Conservation (phyloP, 441 rosid species). For the Pelargonium myrrhifolium region DNA sequence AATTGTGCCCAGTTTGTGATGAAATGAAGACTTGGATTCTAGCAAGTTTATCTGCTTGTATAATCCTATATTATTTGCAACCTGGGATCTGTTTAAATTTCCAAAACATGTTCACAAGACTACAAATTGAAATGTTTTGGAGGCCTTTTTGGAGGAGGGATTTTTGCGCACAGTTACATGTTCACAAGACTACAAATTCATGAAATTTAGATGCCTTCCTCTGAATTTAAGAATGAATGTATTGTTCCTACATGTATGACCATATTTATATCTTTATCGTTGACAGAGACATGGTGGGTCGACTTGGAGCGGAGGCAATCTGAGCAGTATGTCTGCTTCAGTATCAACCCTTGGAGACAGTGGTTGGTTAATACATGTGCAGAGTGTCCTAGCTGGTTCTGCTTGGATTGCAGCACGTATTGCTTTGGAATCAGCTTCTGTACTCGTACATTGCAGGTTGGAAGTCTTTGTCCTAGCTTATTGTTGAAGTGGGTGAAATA, state of each 20-base stretch:
- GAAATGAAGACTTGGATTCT: neutral
- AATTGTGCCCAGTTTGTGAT: neutral
- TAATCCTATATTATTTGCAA: no score
- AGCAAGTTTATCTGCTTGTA: neutral
- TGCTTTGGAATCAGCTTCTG: slow-evolving; percentile 89
- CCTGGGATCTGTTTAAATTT: no score
- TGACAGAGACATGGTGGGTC: slow-evolving; percentile 94
- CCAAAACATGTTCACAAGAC: no score
- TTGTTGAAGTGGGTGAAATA: no score
- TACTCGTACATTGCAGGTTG: slow-evolving; percentile 98
- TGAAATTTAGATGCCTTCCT: neutral
- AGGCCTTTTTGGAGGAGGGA: neutral
- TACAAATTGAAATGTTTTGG: no score
- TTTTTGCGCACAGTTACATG: neutral
- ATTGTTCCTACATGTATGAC: slow-evolving; percentile 5
- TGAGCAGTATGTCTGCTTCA: slow-evolving; percentile 99
- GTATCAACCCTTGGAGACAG: slow-evolving; percentile 96
- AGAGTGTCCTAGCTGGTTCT: slow-evolving; percentile 93
- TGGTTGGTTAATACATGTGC: slow-evolving; percentile 97
- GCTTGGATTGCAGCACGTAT: slow-evolving; percentile 98
- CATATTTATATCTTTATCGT: slow-evolving; percentile 25
- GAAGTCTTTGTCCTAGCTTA: slow-evolving; percentile 19
- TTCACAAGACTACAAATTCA: neutral
- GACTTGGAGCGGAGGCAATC: slow-evolving; percentile 99
- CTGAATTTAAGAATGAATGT: neutral